A percentile compares a stretch with the other conserved stretches of the same genome.
Evolutionary conservation across 352 stramenopile genomes (phyloP).

Genomic region (Thalassiosira gravida): DNA sequence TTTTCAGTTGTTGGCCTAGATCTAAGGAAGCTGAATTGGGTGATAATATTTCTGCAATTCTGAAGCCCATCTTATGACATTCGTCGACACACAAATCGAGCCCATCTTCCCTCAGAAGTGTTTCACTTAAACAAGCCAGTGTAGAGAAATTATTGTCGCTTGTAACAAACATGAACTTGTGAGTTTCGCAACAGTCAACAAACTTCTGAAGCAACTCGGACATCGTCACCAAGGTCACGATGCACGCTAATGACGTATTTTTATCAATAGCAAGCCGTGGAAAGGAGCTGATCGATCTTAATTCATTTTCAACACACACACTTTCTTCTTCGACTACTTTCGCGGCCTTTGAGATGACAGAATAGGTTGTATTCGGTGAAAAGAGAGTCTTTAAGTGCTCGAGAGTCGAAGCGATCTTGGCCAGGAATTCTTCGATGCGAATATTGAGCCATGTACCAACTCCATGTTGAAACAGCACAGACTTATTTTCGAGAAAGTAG

Average conservation of each 20-base stretch:
- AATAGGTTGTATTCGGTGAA: conserved; percentile 28
- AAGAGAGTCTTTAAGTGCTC: conserved; percentile 31
- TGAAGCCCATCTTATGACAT: conserved; percentile 8
- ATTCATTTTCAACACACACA: conserved; percentile 18
- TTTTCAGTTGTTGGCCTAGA: conserved; percentile 25
- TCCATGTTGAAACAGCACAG: conserved; percentile 29
- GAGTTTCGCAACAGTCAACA: conserved; percentile 29
- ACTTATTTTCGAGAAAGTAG: conserved; percentile 43
- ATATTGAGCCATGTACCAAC: conserved; percentile 31
- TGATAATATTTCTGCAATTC: conserved; percentile 36
- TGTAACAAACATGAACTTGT: conserved; percentile 42
- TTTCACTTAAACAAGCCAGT: conserved; percentile 19
- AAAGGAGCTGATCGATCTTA: conserved; percentile 24
- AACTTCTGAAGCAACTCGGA: conserved; percentile 29
- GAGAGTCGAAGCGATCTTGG: conserved; percentile 15
- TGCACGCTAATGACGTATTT: neutral
- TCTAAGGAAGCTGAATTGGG: conserved; percentile 7
- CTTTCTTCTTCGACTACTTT: conserved; percentile 13
- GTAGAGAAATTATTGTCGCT: conserved; percentile 27
- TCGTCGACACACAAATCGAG: conserved; percentile 4
- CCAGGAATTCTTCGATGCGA: conserved; percentile 25
- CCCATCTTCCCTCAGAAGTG: conserved; percentile 18
- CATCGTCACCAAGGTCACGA: too few species aligned
- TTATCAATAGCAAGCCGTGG: neutral
- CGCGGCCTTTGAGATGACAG: conserved; percentile 24